A percentile compares a stretch with the other conserved stretches of the same genome.
Evolutionary conservation across 1,284 basidiomycete genomes (phyloP).

Genomic region (Mycosarcoma mackinlayi): DNA sequence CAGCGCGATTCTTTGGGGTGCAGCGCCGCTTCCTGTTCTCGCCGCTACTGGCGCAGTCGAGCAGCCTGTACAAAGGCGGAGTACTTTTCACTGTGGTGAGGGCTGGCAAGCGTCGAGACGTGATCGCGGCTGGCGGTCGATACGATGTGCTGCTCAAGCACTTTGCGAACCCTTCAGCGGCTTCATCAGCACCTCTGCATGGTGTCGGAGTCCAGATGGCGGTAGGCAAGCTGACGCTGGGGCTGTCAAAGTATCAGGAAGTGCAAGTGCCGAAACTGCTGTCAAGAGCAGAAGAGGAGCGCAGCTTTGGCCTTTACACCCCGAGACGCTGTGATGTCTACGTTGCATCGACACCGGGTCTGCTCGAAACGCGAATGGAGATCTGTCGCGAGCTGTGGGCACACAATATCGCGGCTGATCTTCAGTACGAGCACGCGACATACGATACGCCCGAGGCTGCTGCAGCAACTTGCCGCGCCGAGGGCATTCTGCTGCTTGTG

Average conservation of each 20-base stretch:
- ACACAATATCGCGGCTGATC: conserved; percentile 82
- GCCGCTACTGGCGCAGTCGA: conserved; percentile 75
- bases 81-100: conserved; percentile 80
- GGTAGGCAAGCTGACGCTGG: conserved; percentile 80
- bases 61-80: conserved; percentile 78
- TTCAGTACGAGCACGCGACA: conserved; percentile 76
- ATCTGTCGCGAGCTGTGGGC: conserved; percentile 82
- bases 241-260: conserved; percentile 75
- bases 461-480: conserved; percentile 61
- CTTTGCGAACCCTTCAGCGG: conserved; percentile 72
- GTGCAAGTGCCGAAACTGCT: conserved; percentile 78
- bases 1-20: conserved; percentile 76
- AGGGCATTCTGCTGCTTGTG: conserved; percentile 65
- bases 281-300: conserved; percentile 76
- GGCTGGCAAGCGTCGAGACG: conserved; percentile 75
- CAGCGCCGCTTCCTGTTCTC: conserved; percentile 75
- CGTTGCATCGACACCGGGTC: conserved; percentile 80
- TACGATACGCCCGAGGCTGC: conserved; percentile 59
- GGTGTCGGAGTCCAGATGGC: conserved; percentile 82
- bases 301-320: conserved; percentile 86
- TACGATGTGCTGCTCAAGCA: conserved; percentile 80
- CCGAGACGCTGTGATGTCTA: conserved; percentile 81
- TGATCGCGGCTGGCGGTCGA: conserved; percentile 81
- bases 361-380: conserved; percentile 80
- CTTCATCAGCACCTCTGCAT: conserved; percentile 68